Percentiles rank a stretch among this genome's conserved stretches.
Evolutionary conservation across 1,284 basidiomycete genomes (phyloP).

Genomic region (Macrocybe sp.): DNA sequence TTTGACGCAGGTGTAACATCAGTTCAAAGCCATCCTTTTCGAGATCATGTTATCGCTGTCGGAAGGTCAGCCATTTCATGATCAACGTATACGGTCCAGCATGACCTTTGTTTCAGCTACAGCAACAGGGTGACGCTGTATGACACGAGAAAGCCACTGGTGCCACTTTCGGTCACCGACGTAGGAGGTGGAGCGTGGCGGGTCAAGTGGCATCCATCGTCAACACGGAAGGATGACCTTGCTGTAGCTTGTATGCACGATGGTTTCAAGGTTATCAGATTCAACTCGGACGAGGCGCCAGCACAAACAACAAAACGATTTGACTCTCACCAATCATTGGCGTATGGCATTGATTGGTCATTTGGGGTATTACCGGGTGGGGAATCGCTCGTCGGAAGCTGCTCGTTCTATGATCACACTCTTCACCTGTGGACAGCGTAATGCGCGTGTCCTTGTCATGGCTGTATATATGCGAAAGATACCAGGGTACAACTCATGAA

Average conservation of each 20-base stretch:
- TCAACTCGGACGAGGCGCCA: slow-evolving; percentile 27
- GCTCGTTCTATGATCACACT: slow-evolving; percentile 94
- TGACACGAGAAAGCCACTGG: slow-evolving; percentile 69
- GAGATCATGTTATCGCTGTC: slow-evolving; percentile 83
- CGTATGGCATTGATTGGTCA: slow-evolving; percentile 97
- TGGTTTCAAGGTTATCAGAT: slow-evolving; percentile 82
- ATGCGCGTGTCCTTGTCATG: neutral
- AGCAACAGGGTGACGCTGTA: slow-evolving; percentile 81
- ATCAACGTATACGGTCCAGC: neutral
- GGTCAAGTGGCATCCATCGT: slow-evolving; percentile 89
- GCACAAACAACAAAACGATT: slow-evolving; percentile 56
- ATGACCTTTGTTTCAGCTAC: slow-evolving; percentile 54
- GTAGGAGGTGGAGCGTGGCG: slow-evolving; percentile 96
- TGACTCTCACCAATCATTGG: slow-evolving; percentile 79
- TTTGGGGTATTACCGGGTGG: slow-evolving; percentile 27
- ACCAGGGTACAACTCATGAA: neutral
- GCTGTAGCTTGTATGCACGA: slow-evolving; percentile 97
- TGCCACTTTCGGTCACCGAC: slow-evolving; percentile 56
- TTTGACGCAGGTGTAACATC: slow-evolving; percentile 94
- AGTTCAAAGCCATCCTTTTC: slow-evolving; percentile 80
- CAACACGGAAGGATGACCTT: slow-evolving; percentile 57
- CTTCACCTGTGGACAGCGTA: slow-evolving; percentile 70
- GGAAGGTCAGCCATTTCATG: slow-evolving; percentile 62
- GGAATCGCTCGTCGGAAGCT: slow-evolving; percentile 73
- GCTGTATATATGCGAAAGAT: neutral